Evolutionary conservation across 2,329 filamentous ascomycete genomes (phyloP), one percentile per base, ranked within the genome.

Genomic region (Xylaria sp.): DNA sequence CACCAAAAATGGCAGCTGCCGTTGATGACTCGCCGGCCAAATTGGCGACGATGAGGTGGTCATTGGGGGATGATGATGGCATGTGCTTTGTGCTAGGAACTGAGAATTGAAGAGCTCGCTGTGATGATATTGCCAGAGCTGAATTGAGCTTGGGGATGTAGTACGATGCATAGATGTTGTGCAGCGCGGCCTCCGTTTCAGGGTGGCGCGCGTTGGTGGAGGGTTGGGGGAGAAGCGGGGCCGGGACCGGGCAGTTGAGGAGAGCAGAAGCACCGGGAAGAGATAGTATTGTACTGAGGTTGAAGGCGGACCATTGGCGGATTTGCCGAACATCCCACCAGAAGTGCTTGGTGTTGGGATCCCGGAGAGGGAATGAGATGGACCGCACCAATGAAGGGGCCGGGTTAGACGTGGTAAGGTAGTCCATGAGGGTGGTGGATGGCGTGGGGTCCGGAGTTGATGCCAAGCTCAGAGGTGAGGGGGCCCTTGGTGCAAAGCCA

Each of bases 271-370:
- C 89, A 36, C 89, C 89, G 0, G 91, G 91, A 51, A 97, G 88
- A 5, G 87, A 83, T 71, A 90, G 85, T 77, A 97, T 90, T 64
- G 90, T 89, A 61, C 85, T 79, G 11, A 92, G 82, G 71, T 88
- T 92, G 86, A 97, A 97, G 72, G 88, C 86, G 58, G 86, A 87
- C 95, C 95, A 97, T 68, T 89, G 86, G 69, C 92, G 89, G 71
- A 97, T 84, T 77, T 96, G 95, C 72, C 95, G 92, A 65, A 97
- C 87, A 75, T 98, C 95, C 92, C 93, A 97, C 95, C 95, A 98
- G 79, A 95, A 97, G 82, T 97, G 90, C 78, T 90, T 93, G 74
- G 86, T 90, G 79, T 85, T 87, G 75, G 85, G 89, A 77, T 89
- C 92, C 70, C 84, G 87, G 74, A 84, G 83, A 70, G 81, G 89